Evolutionary conservation across 2,329 filamentous ascomycete species (phyloP), one percentile per base, ranked within the genome.

Genomic region (Alternaria sp.): DNA sequence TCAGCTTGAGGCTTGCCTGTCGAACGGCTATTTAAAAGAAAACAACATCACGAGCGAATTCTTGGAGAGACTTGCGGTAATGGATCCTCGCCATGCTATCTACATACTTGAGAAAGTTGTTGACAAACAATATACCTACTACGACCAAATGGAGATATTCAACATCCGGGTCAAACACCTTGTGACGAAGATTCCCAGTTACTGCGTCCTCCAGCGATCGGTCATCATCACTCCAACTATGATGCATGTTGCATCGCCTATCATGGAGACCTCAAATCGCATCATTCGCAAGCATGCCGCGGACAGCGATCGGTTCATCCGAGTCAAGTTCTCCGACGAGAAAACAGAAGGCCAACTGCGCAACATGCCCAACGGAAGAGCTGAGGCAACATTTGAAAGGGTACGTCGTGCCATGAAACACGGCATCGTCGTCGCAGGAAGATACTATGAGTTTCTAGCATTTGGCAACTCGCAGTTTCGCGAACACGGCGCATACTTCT

Each of bases 391-490:
- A 0, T 97, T 91, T 75, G 86, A 86, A 26, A 86, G 92, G 11
- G 84, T 97, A 21, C 86, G 87, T 62, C 84, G 89, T 46, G 85
- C 89, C 0, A 80, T 98, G 71, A 83, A 80, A 42, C 86, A 95
- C 54, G 95, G 95, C 0, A 94, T 99, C 64, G 82, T 82, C 0
- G 88, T 99, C 49, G 95, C 92, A 4, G 90, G 89, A 62, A 88
- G 92, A 7, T 86, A 87, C 58, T 99, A 93, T 75, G 86, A 94
- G 66, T 98, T 98, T 64, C 85, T 99, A 26, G 95, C 94, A 0
- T 97, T 93, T 78, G 94, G 95, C 0, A 98, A 95, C 75, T 97
- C 95, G 0, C 95, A 99, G 69, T 91, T 99, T 59, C 87, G 94
- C 51, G 93, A 98, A 72, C 88, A 94, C 66, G 91, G 93, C 0